phyloP scores from a whole-genome alignment of 148 eudicot genomes.

The Amaranthus cruentus region DNA sequence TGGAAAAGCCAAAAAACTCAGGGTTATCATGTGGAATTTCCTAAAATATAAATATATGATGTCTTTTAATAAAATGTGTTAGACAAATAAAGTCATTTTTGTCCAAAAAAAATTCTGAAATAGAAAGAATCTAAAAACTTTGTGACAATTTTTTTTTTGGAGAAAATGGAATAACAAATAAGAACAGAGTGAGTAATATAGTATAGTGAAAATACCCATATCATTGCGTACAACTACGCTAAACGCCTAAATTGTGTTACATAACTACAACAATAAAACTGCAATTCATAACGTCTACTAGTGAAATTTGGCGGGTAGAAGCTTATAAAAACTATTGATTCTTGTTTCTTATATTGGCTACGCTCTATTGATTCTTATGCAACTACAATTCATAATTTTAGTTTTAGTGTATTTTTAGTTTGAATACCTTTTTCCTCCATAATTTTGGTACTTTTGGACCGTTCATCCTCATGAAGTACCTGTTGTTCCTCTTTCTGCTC shows the following conservation, averaged over 20 bases:
- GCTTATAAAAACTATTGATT: not conserved
- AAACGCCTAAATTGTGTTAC: not conserved
- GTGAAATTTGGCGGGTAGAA: not conserved
- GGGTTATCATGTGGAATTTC: too few relatives aligned
- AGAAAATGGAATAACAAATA: too few relatives aligned
- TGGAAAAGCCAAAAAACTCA: too few relatives aligned
- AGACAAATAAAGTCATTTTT: too few relatives aligned
- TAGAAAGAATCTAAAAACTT: too few relatives aligned
- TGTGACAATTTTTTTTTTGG: too few relatives aligned
- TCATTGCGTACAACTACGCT: not conserved
- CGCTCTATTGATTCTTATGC: not conserved
- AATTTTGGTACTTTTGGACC: conserved; percentile 36
- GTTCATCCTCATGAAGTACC: conserved; percentile 44
- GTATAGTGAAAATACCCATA: not conserved
- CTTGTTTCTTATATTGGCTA: not conserved
- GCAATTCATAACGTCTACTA: not conserved
- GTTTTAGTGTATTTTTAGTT: not conserved
- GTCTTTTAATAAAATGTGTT: too few relatives aligned
- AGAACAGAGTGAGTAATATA: too few relatives aligned
- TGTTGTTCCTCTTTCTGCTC: conserved; percentile 54
- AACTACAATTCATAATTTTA: not conserved
- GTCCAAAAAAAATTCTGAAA: too few relatives aligned
- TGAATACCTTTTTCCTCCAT: conserved; percentile 69
- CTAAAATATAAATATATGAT: too few relatives aligned
- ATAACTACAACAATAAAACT: not conserved